Base-by-base conservation (phyloP, 2,329 filamentous ascomycete species). In the Xylariaceae sp. region DNA sequence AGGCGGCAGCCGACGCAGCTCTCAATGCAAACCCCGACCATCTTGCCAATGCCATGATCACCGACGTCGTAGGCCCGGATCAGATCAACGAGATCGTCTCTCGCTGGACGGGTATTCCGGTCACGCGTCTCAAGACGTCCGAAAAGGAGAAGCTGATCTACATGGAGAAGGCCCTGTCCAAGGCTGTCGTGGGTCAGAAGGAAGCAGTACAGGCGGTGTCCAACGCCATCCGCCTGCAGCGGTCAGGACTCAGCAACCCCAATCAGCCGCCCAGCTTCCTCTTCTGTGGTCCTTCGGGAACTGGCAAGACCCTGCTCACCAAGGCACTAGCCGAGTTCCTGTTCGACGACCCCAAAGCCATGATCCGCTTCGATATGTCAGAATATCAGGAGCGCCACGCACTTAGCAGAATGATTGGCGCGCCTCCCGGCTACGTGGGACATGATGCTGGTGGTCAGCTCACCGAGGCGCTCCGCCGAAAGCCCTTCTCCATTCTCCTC, bases 321-420 rank as follows among this genome's bases (percentile, higher is more conserved):
- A 98, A 98, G 64, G 92, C 90, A 12, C 72, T 98, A 39, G 92
- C 92, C 31, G 92, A 98, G 60, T 98, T 98, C 68, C 70, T 98
- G 18, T 98, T 98, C 65, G 92, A 98, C 56, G 92, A 98, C 49
- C 67, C 90, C 17, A 95, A 95, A 67, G 71, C 90, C 21, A 96
- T 98, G 92, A 94, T 98, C 51, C 83, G 92, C 24, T 94, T 98
- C 65, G 92, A 98, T 58, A 98, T 98, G 92, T 96, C 90, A 5
- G 92, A 98, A 62, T 98, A 98, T 61, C 93, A 98, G 61, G 92
- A 98, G 63, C 82, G 90, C 5, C 92, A 98, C 59, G 83, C 90
- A 1, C 75, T 98, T 11, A 94, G 87, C 57, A 80, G 92, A 40
- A 95, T 98, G 87, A 98, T 98, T 49, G 92, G 92, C 57, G 89